phyloP scores from a whole-genome alignment of 495 filamentous ascomycete species.

The Xylaria cubensis region DNA sequence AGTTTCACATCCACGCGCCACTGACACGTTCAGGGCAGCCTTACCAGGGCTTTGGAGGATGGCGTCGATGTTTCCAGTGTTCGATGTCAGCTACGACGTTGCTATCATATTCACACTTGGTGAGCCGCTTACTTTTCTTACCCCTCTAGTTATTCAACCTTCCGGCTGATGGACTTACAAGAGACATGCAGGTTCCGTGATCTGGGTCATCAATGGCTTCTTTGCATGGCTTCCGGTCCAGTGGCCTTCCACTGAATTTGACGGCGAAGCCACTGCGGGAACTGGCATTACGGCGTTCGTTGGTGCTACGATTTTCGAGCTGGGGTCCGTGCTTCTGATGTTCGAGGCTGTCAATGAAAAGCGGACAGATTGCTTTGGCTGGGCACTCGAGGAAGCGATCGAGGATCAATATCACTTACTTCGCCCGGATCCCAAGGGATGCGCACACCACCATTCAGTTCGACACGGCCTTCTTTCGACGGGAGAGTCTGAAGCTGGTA shows the following conservation, averaged over 20 bases:
- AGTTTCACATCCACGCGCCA: conserved; percentile 50
- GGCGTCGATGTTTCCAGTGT: conserved; percentile 64
- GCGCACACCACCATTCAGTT: conserved; percentile 61
- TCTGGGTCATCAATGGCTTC: conserved; percentile 74
- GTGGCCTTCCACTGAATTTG: conserved; percentile 61
- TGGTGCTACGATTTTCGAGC: conserved; percentile 72
- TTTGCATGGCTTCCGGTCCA: conserved; percentile 69
- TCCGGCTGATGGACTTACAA: neutral
- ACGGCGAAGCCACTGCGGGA: conserved; percentile 55
- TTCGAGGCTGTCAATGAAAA: conserved; percentile 75
- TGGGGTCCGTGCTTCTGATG: conserved; percentile 69
- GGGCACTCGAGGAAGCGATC: conserved; percentile 63
- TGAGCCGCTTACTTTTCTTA: neutral
- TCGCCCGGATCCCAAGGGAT: conserved; percentile 43
- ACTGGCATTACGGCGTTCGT: conserved; percentile 72
- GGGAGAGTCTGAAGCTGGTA: neutral
- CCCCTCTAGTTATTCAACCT: neutral
- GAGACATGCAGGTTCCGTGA: conserved; percentile 48
- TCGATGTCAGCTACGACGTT: conserved; percentile 74
- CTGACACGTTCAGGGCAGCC: conserved; percentile 49
- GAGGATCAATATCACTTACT: conserved; percentile 42
- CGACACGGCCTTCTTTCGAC: conserved; percentile 9
- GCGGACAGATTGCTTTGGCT: conserved; percentile 71
- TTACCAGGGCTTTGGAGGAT: conserved; percentile 59
- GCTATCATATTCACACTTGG: conserved; percentile 70